Percentiles rank a stretch among this genome's conserved stretches.
Conservation (phyloP, 495 filamentous ascomycete genomes). For the Stereocaulon alpinum region DNA sequence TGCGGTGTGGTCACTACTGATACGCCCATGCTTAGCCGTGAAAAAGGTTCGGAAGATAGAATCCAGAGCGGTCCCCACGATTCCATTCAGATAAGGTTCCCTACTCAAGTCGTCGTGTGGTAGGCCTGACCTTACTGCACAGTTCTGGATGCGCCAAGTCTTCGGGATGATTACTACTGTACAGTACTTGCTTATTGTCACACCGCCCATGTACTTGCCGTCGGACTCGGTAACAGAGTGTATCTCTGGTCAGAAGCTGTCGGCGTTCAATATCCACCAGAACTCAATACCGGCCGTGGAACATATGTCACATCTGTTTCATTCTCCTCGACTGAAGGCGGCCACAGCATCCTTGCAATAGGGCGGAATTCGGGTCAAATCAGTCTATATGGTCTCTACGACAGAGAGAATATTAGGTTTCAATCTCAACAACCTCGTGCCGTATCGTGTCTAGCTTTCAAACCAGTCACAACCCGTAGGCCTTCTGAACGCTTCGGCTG, state of each 20-base stretch:
- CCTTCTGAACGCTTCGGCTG: slow-evolving; percentile 32
- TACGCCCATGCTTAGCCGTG: slow-evolving; percentile 4
- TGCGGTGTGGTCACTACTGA: not conserved
- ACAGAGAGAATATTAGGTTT: slow-evolving; percentile 55
- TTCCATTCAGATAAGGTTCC: slow-evolving; percentile 63
- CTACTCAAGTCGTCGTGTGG: not conserved
- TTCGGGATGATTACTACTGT: slow-evolving; percentile 94
- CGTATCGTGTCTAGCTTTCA: slow-evolving; percentile 69
- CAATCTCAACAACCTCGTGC: slow-evolving; percentile 57
- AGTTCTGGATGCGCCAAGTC: slow-evolving; percentile 77
- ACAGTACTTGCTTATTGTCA: slow-evolving; percentile 78
- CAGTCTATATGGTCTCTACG: slow-evolving; percentile 48
- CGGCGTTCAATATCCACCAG: slow-evolving; percentile 40
- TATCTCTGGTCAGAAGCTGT: slow-evolving; percentile 81
- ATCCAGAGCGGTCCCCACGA: slow-evolving; percentile 43
- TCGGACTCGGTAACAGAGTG: slow-evolving; percentile 70
- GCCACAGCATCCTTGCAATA: slow-evolving; percentile 72
- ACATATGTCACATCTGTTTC: slow-evolving; percentile 72
- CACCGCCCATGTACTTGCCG: slow-evolving; percentile 64
- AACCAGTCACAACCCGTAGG: slow-evolving; percentile 36
- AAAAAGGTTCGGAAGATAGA: slow-evolving; percentile 15
- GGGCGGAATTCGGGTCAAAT: slow-evolving; percentile 63
- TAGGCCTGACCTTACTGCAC: slow-evolving; percentile 16
- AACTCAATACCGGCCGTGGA: slow-evolving; percentile 25
- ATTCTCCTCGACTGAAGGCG: slow-evolving; percentile 73